Evolutionary conservation across 192 early-diverging fungal species (phyloP).

Genomic region (Entophlyctis luteolus): DNA sequence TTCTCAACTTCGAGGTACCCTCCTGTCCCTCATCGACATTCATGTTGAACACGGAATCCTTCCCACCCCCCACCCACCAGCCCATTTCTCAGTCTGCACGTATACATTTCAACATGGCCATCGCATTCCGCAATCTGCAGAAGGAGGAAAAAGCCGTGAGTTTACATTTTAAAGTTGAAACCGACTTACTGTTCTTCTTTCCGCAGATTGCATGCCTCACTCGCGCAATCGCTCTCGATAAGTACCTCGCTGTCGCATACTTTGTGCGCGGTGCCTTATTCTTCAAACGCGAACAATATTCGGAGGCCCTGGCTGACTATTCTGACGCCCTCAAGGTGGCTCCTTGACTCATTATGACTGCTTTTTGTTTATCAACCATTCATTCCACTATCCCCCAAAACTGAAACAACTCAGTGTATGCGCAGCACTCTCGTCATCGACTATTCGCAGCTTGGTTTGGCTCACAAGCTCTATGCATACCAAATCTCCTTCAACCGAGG

Average conservation of each 20-base stretch:
- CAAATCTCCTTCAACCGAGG: constrained; percentile 90
- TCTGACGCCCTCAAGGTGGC: constrained; percentile 70
- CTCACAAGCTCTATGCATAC: constrained; percentile 82
- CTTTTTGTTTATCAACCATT: background rate
- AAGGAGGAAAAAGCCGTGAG: constrained; percentile 80
- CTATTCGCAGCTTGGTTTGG: constrained; percentile 90
- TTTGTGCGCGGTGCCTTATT: constrained; percentile 86
- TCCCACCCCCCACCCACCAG: too few species aligned
- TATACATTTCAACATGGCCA: constrained; percentile 95
- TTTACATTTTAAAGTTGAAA: constrained; percentile 8
- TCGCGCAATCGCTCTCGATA: constrained; percentile 73
- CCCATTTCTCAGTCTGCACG: constrained; percentile 85
- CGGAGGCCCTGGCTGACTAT: constrained; percentile 73
- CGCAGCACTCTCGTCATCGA: constrained; percentile 84
- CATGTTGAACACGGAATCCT: background rate
- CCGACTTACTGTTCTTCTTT: background rate
- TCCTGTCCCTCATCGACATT: background rate
- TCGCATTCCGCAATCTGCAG: constrained; percentile 69
- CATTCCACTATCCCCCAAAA: background rate
- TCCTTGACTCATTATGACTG: background rate
- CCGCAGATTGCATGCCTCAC: constrained; percentile 71
- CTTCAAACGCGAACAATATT: constrained; percentile 68
- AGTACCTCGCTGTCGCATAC: constrained; percentile 86
- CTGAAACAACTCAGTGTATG: constrained; percentile 23
- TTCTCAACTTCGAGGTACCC: constrained; percentile 15